A percentile compares a stretch with the other conserved stretches of the same genome.
These are phyloP conservation scores for Pelargonium citronellum DNA, from an alignment of 441 rosid genomes.

Conservation along the genomic window DNA sequence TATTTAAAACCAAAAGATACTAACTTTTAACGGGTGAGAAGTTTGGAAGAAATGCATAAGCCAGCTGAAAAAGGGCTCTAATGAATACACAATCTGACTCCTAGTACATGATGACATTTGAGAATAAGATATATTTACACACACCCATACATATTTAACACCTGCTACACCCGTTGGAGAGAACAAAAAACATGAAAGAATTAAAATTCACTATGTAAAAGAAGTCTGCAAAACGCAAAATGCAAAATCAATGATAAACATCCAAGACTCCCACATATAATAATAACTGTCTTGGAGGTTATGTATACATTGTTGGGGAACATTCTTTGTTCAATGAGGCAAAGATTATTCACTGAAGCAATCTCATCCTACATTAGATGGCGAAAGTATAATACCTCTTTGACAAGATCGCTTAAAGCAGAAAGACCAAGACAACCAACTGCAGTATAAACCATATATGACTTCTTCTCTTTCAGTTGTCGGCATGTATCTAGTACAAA, in stretches of 20 bases:
- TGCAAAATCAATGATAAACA: not conserved
- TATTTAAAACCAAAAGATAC: not conserved
- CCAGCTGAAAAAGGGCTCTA: not conserved
- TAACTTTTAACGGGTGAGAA: not conserved
- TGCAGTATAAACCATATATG: conserved; percentile 82
- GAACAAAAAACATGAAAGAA: not conserved
- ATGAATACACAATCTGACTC: not conserved
- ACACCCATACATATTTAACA: not conserved
- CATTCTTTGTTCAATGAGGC: too few relatives aligned
- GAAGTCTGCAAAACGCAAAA: not conserved
- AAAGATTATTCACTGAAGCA: too few relatives aligned
- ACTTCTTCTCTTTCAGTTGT: conserved; percentile 75
- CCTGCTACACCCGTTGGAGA: not conserved
- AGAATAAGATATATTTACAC: not conserved
- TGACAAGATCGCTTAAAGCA: conserved; percentile 56
- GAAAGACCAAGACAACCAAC: conserved; percentile 74
- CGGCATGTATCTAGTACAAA: conserved; percentile 75
- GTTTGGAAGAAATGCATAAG: not conserved
- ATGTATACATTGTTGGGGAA: not conserved
- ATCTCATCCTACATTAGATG: not conserved
- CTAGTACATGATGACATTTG: not conserved
- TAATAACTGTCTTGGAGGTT: not conserved
- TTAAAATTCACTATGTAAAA: not conserved
- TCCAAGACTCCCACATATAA: not conserved
- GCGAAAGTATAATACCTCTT: conserved; percentile 44